Evolutionary conservation across 1,139 yeast species (phyloP), one percentile per base, ranked within the genome.

Genomic region (Zygoascus sp.): DNA sequence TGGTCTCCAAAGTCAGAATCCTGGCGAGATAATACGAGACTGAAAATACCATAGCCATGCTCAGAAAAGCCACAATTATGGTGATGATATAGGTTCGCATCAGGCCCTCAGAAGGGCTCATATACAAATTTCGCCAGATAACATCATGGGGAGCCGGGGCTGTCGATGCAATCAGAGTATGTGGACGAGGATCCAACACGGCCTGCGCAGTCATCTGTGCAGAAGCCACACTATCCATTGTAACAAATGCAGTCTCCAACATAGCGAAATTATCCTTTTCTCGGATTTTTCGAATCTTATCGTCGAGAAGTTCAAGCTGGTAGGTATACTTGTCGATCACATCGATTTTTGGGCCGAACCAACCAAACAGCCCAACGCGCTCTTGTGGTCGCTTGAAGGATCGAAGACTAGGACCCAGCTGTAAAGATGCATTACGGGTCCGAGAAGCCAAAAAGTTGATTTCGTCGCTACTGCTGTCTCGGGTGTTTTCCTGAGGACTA

Each of bases 121-220:
- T 65, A 55, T 81, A 76, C 38, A 86, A 66, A 57, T 85, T 84
- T 40, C 79, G 78, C 96, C 96, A 87, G 45, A 83, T 73, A 19
- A 87, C 80, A 62, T 87, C 96, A 53, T 81, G 82, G 2, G 96
- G 95, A 1, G 96, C 90, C 0, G 96, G 95, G 0, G 96, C 96
- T 42, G 86, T 69, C 42, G 73, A 74, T 7, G 94, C 83, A 40
- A 85, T 80, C 40, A 87, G 68, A 47, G 83, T 82, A 59, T 81
- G 77, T 1, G 87, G 83, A 47, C 80, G 75, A 0, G 96, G 95
- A 53, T 88, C 94, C 44, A 87, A 68, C 0, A 86, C 85, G 0
- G 95, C 87, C 62, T 88, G 96, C 0, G 96, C 94, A 7, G 88
- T 81, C 83, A 87, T 80, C 62, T 87, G 96, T 1, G 96, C 95